Evolutionary conservation across 768 basidiomycete genomes (phyloP), one percentile per base, ranked within the genome.

Genomic region (Mycena polygramma): DNA sequence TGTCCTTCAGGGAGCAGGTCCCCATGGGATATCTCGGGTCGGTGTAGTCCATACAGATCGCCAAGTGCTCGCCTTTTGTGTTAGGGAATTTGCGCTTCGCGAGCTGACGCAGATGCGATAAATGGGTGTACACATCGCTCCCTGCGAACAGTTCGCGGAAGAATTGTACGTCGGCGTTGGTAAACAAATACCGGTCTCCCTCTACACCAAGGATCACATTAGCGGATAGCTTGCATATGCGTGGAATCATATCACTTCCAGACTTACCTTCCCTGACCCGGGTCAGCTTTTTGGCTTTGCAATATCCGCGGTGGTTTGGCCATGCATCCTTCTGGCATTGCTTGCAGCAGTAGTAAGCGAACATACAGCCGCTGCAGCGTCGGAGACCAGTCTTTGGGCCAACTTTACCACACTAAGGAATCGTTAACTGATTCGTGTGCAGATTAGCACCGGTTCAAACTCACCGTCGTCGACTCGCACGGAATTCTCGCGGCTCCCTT

Each of bases 1-100:
- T 48, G 55, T 68, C 55, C 57, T 72, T 72, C n/a, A 72, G 57
- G 7, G 64, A 58, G 24, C 70, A 72, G 62, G 70, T 72, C 35
- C 70, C 70, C 14, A 61, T 26, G 30, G 66, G 66, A 45, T 68
- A 68, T 41, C 13, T 20, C 57, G 48, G 5, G 52, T 72, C 59
- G 49, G 70, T 68, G 37, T 68, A 72, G 57, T 72, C 70, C 55
- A 71, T 26, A 22, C 66, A 67, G 41, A 72, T 36, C 9, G 55
- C 65, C 24, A 66, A 65, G 48, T 67, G 51, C 39, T 69, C 69
- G 24, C 52, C 58, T 19, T 22, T 30, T 30, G 30, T 65, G 17
- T 70, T 37, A 24, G 68, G 68, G 39, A 39, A 58, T 17, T 24
- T 26, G 20, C 68, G 68, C 62, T 51, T 24, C 7, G 68, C 68